phyloP scores from a whole-genome alignment of 768 basidiomycete genomes.

The Kwoniella dejecticola region DNA sequence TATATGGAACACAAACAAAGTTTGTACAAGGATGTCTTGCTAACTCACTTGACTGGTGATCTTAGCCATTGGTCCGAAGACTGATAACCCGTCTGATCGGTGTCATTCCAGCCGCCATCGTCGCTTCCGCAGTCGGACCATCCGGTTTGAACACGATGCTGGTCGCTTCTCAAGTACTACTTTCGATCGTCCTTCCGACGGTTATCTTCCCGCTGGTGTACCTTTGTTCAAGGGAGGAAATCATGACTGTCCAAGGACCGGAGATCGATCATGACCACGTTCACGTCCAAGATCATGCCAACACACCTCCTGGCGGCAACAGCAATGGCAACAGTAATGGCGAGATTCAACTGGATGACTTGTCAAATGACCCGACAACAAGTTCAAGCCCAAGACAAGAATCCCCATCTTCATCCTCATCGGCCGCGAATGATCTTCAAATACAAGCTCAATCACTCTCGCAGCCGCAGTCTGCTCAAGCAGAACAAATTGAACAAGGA shows the following conservation, averaged over 20 bases:
- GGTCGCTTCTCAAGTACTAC: conserved; percentile 80
- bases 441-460: background rate
- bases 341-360: background rate
- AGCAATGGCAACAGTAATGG: too few species aligned
- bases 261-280: conserved; percentile 19
- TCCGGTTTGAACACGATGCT: conserved; percentile 74
- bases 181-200: conserved; percentile 82
- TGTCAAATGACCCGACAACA: background rate
- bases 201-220: conserved; percentile 78
- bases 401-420: too few species aligned
- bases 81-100: conserved; percentile 77
- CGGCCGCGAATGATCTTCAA: background rate
- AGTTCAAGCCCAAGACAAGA: too few species aligned
- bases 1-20: too few species aligned
- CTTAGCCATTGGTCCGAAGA: conserved; percentile 64
- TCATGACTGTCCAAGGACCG: conserved; percentile 64
- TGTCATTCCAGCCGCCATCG: conserved; percentile 76
- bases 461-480: too few species aligned
- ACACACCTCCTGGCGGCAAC: too few species aligned
- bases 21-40: too few species aligned
- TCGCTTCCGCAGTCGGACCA: conserved; percentile 72
- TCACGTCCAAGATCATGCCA: background rate
- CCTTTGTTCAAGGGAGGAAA: conserved; percentile 66
- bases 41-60: too few species aligned
- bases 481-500: conserved; percentile 7